Base-by-base conservation (phyloP, 1,284 basidiomycete species). In the Apiotrichum siamense region DNA sequence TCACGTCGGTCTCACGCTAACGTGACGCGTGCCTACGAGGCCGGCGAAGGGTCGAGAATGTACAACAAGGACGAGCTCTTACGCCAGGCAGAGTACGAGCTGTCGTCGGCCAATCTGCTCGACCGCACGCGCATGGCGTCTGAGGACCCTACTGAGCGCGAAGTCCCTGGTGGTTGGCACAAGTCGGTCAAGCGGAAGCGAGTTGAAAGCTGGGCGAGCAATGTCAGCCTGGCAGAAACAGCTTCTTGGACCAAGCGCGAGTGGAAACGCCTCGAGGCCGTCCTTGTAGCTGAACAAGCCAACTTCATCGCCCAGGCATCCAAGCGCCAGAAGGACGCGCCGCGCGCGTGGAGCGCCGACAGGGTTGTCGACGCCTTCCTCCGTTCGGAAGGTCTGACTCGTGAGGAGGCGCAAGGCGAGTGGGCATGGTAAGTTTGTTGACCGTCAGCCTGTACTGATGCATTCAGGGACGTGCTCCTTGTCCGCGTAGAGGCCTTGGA, bases 21-120 rank as follows among this genome's bases (percentile, higher is more conserved):
- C 32, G 11, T 37, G n/a, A 20, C 17, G 17, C 20, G 44, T 15
- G 49, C 42, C 31, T 59, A 57, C 27, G 46, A 45, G 25, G 58
- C 42, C 18, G 39, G 55, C 35, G 59, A 55, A 17, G 44, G 70
- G 59, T 57, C 65, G 3, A 55, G 59, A 6, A 50, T 54, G 25
- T 41, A 63, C 11, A 57, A 57, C 29, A 55, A 57, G 32, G 57
- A 61, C 17, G 76, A 82, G 53, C 71, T 55, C 2, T 29, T 55
- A 11, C 32, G 44, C 25, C 44, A 51, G 1, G 54, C 49, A 1
- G 49, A 51, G 46, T 26, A 32, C n/a, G 46, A 52, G 7, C 27
- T 55, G 37, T 17, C 33, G 13, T 35, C n/a, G 13, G 15, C 15
- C 33, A 35, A 35, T n/a, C 13, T 17, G 13, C 15, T 35, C 9